These are phyloP conservation scores for Emericellopsis cladophorae DNA, from an alignment of 2,329 filamentous ascomycete species.

Conservation along the genomic window DNA sequence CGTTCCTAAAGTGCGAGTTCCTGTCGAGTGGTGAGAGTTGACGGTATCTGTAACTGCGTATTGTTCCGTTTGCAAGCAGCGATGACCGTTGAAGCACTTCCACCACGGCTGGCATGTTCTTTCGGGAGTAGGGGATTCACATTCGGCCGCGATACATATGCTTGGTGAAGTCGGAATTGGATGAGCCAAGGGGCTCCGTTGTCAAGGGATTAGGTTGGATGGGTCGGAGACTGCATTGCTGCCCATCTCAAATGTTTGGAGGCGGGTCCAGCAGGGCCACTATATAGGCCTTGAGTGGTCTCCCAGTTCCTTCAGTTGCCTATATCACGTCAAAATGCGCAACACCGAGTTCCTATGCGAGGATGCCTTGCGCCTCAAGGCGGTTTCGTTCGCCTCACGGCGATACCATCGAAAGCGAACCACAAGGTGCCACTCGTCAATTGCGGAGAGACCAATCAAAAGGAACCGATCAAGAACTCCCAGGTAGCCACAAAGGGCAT, in stretches of 20 bases:
- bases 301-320: background rate
- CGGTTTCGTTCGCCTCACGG: too few relatives aligned
- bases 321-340: background rate
- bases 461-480: too few relatives aligned
- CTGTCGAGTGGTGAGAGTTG: background rate
- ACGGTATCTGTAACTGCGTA: background rate
- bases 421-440: too few relatives aligned
- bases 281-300: background rate
- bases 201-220: too few relatives aligned
- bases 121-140: background rate
- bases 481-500: too few relatives aligned
- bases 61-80: background rate
- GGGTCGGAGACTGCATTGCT: too few relatives aligned
- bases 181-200: background rate
- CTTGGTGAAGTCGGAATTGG: too few relatives aligned
- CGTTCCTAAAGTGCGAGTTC: background rate
- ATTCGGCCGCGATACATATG: too few relatives aligned
- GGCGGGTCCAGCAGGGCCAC: background rate
- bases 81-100: background rate
- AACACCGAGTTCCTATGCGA: too few relatives aligned
- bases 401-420: too few relatives aligned
- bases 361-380: too few relatives aligned
- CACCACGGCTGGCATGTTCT: background rate
- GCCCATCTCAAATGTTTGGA: background rate
- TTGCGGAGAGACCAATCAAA: too few relatives aligned